phyloP scores from a whole-genome alignment of 805 yeast genomes.

The Lipomyces sp. region DNA sequence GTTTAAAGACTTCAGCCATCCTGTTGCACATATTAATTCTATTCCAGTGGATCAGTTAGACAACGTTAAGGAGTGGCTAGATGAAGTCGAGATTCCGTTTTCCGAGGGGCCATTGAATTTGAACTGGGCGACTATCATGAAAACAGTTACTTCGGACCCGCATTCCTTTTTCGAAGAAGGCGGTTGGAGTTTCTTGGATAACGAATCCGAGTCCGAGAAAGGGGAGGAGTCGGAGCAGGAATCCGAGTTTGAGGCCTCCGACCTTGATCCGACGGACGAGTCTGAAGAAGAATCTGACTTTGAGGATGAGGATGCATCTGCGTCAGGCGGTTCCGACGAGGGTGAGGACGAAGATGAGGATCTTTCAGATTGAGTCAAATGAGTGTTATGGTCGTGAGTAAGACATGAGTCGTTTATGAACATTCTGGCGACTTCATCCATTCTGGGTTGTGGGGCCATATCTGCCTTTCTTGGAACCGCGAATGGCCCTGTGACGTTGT shows the following conservation, averaged over 20 bases:
- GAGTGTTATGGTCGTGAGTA: not conserved
- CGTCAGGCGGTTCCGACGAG: conserved; percentile 21
- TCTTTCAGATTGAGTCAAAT: conserved; percentile 17
- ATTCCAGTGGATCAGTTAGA: conserved; percentile 92
- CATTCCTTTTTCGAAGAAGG: conserved; percentile 92
- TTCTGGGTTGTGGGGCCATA: not conserved
- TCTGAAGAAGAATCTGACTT: conserved; percentile 24
- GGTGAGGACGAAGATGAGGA: conserved; percentile 43
- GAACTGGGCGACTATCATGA: conserved; percentile 96
- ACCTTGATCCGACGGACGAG: conserved; percentile 34
- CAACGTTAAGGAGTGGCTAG: conserved; percentile 92
- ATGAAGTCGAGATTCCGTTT: conserved; percentile 95
- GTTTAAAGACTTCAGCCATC: conserved; percentile 83
- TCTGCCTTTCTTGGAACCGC: not conserved
- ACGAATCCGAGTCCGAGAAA: conserved; percentile 78
- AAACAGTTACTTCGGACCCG: conserved; percentile 88
- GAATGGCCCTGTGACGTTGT: not conserved
- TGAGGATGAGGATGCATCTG: conserved; percentile 27
- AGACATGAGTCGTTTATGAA: not conserved
- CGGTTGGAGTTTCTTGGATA: conserved; percentile 94
- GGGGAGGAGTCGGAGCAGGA: conserved; percentile 71
- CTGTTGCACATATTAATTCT: conserved; percentile 91
- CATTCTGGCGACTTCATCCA: not conserved
- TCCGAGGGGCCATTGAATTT: conserved; percentile 94
- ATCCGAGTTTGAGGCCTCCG: conserved; percentile 59